Base-by-base conservation (phyloP, 495 filamentous ascomycete genomes). In the Neurospora discreta region DNA sequence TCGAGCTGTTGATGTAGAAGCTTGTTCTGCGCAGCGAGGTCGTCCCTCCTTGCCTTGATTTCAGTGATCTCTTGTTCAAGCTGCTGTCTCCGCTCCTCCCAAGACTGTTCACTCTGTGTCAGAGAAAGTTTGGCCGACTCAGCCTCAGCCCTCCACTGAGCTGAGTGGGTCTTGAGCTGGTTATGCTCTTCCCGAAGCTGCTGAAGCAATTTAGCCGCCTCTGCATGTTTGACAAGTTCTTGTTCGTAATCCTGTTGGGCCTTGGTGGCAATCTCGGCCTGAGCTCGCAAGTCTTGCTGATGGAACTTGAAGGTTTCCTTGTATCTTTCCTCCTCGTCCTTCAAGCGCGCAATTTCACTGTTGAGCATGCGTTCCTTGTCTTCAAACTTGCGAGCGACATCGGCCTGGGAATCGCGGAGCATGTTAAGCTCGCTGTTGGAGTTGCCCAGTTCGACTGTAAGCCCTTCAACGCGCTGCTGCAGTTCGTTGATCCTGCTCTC, bases 221-320 rank as follows among this genome's bases (percentile, higher is more conserved):
- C 93, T 3, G 93, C 94, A 78, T 99, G 96, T 80, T 94, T 97
- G 75, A 97, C 88, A 1, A 98, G 86, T 75, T 98, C 96, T 69
- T 87, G 88, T 78, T 99, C 96, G 75, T 99, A 99, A 73, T 95
- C 93, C 74, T 96, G 90, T 78, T 98, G 96, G 8, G 95, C 94
- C 77, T 92, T 92, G 70, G 92, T 88, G 4, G 96, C 92, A 78
- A 99, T 99, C 33, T 93, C 90, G 30, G 94, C 94, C 81, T 99
- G 96, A 1, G 92, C 91, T 69, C 95, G 93, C 23, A 98, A 84
- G 75, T 98, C 94, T 70, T 94, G 91, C 80, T 95, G 92, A 77
- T 95, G 91, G 80, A 90, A 92, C 70, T 89, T 85, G n/a, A 91
- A 89, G 33, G 92, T 87, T 23, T 90, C 90, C 69, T 87, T 85